Evolutionary conservation across 2,329 filamentous ascomycete species (phyloP).

Genomic region (Botrytis fabae): DNA sequence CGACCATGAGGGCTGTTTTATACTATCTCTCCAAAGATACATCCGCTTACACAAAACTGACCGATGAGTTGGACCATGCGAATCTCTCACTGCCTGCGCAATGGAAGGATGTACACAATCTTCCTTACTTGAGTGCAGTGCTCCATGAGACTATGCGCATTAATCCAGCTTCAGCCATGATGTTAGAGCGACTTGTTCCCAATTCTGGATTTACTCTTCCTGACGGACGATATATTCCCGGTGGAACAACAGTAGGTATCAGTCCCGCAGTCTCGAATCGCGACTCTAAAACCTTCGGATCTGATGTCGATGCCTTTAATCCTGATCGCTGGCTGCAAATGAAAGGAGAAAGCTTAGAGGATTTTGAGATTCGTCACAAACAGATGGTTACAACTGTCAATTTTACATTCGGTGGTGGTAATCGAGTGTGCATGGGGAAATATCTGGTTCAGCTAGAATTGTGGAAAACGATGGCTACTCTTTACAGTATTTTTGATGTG

Average conservation of each 20-base stretch:
- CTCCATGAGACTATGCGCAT: conserved; percentile 8
- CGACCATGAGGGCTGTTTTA: neutral
- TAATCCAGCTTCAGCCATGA: neutral
- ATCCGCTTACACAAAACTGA: neutral
- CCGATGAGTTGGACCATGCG: neutral
- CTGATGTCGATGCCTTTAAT: conserved; percentile 59
- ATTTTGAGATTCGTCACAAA: neutral
- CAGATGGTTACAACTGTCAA: neutral
- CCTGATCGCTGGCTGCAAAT: conserved; percentile 53
- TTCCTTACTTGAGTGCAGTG: conserved; percentile 9
- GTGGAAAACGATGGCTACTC: conserved; percentile 6
- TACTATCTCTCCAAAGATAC: conserved; percentile 11
- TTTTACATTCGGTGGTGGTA: conserved; percentile 8
- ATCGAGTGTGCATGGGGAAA: neutral
- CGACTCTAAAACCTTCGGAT: conserved; percentile 56
- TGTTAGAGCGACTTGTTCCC: conserved; percentile 2
- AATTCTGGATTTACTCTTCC: conserved; percentile 21
- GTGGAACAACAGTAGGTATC: conserved; percentile 52
- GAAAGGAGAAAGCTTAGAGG: neutral
- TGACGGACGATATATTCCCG: conserved; percentile 45
- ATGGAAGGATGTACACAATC: conserved; percentile 9
- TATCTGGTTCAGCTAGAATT: neutral
- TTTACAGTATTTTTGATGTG: conserved; percentile 14
- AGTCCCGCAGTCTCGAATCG: conserved; percentile 52
- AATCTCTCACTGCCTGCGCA: neutral